Conservation (phyloP, 768 basidiomycete species). For the Albatrellus ellisii region DNA sequence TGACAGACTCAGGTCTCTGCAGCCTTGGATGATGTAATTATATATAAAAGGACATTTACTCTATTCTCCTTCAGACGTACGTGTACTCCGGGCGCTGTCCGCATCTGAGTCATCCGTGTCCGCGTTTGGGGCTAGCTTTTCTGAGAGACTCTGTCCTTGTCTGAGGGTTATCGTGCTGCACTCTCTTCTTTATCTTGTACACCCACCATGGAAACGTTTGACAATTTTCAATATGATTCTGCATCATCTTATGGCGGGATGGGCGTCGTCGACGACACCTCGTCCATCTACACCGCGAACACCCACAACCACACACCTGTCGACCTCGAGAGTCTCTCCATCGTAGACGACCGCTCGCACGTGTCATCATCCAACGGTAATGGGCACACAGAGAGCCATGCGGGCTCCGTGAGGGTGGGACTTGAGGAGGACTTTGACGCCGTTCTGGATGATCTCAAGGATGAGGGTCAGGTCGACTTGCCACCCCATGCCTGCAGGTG, state of each 20-base stretch:
- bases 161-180: slow-evolving; percentile 3
- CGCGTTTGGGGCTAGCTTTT: not conserved
- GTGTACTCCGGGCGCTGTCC: too few relatives aligned
- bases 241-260: slow-evolving; percentile 69
- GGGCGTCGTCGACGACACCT: slow-evolving; percentile 65
- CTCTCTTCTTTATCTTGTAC: slow-evolving; percentile 5
- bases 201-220: slow-evolving; percentile 60
- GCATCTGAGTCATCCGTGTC: not conserved
- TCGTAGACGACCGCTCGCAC: slow-evolving; percentile 45
- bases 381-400: slow-evolving; percentile 21
- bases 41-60: too few relatives aligned
- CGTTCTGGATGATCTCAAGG: slow-evolving; percentile 81
- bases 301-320: slow-evolving; percentile 30
- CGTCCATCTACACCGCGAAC: slow-evolving; percentile 67
- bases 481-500: slow-evolving; percentile 95
- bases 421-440: slow-evolving; percentile 85
- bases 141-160: not conserved
- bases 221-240: slow-evolving; percentile 78
- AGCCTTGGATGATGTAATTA: too few relatives aligned
- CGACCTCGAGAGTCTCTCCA: slow-evolving; percentile 55
- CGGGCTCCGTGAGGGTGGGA: slow-evolving; percentile 19
- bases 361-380: slow-evolving; percentile 6
- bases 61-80: too few relatives aligned
- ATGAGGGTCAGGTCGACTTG: slow-evolving; percentile 63
- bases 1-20: too few relatives aligned